A percentile compares a stretch with the other conserved stretches of the same genome.
Conservation (phyloP, 345 rosid species). For the Hibiscus tridactylites region DNA sequence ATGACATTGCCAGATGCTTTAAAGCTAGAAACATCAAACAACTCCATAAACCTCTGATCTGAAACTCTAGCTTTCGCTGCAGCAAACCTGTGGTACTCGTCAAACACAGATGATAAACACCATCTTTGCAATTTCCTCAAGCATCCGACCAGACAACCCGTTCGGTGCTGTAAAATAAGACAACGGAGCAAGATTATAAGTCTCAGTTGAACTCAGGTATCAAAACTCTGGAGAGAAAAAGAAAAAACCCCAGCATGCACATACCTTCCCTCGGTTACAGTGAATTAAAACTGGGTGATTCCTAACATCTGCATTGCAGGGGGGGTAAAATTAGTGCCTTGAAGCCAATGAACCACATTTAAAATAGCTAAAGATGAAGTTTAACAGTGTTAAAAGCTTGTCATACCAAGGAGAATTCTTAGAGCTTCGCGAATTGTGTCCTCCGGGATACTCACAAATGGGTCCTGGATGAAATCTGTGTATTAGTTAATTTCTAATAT, state of each 20-base stretch:
- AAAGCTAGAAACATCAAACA: constrained; percentile 68
- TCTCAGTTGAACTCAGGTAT: neutral
- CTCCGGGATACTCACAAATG: constrained; percentile 70
- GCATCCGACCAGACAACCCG: constrained; percentile 93
- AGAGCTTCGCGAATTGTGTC: constrained; percentile 81
- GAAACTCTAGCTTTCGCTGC: constrained; percentile 91
- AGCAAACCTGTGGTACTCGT: constrained; percentile 90
- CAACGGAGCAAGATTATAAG: neutral
- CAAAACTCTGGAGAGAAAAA: neutral
- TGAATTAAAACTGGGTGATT: constrained; percentile 90
- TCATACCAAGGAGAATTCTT: constrained; percentile 67
- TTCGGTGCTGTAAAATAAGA: constrained; percentile 62
- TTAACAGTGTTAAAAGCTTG: neutral
- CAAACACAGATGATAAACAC: constrained; percentile 83
- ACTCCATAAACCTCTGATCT: constrained; percentile 90
- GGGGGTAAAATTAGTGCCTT: neutral
- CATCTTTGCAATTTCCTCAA: constrained; percentile 84
- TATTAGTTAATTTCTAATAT: neutral
- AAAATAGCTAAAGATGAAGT: neutral
- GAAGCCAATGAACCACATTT: neutral
- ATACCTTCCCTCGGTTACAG: constrained; percentile 93
- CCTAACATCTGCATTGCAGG: constrained; percentile 54
- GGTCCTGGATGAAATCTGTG: constrained; percentile 46
- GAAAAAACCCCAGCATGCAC: neutral
- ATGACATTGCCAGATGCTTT: constrained; percentile 57